Base-by-base conservation (phyloP, 2,329 filamentous ascomycete genomes). In the Ophiostoma sp. region DNA sequence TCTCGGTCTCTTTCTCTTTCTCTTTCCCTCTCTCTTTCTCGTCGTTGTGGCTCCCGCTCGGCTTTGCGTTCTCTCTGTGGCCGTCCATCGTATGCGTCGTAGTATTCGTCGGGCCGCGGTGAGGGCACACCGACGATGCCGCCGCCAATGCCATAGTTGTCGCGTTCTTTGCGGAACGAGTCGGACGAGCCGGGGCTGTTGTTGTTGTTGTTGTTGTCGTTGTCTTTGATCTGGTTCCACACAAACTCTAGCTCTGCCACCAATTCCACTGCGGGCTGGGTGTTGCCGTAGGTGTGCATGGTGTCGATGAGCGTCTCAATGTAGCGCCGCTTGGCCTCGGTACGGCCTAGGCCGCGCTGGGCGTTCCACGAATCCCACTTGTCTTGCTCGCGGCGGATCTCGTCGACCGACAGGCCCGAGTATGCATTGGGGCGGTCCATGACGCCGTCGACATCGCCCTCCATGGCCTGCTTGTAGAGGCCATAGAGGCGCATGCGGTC, bases 401-500 rank as follows among this genome's bases (percentile, higher is more conserved):
- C 87, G 73, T 87, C 85, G 27, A 78, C 76, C 13, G 81, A 77
- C 72, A 84, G 78, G 71, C 83, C 82, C 10, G 82, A 81, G 27
- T 81, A 82, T 67, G 79, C 76, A 60, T 82, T 83, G 54, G 95
- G 94, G 65, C 93, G 87, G 76, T 94, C 90, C 90, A 97, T 96
- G 67, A 98, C 93, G 67, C 92, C 92, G 75, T 95, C 91, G 44
- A 98, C 94, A 80, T 99, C 93, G 67, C 95, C 95, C 83, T 99
- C 94, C 95, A 98, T 98, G 73, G 93, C 93, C 81, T 99, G 95
- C 79, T 99, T 99, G 83, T 99, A 99, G 74, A 99, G 86, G 74
- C 95, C 95, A 89, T 99, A 99, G 73, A 99, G 90, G 71, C 91
- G 91, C 75, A 99, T 85, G 71, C 95, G 90, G 77, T 96, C 94